These are phyloP conservation scores for Linum lewisii DNA, from an alignment of 345 rosid species.

Conservation along the genomic window DNA sequence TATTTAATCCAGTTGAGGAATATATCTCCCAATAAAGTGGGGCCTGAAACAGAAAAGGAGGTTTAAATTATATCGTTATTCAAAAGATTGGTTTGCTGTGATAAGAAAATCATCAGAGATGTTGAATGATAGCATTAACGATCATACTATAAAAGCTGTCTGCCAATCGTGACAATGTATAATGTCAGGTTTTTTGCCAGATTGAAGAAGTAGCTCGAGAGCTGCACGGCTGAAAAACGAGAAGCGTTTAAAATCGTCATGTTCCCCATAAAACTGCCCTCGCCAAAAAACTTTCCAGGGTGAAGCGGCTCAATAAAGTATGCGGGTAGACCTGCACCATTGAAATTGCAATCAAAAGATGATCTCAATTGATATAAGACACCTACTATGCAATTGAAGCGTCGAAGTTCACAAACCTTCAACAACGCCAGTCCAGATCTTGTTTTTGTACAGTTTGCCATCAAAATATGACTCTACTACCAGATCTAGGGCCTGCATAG, in stretches of 20 bases:
- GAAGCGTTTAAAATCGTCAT: slow-evolving; percentile 85
- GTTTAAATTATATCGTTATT: background rate
- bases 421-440: slow-evolving; percentile 82
- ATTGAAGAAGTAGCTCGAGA: slow-evolving; percentile 76
- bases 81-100: slow-evolving; percentile 12
- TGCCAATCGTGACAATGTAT: slow-evolving; percentile 87
- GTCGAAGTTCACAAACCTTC: slow-evolving; percentile 45
- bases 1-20: slow-evolving; percentile 80
- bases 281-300: slow-evolving; percentile 91
- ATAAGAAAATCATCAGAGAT: background rate
- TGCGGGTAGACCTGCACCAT: slow-evolving; percentile 77
- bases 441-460: slow-evolving; percentile 70
- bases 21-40: slow-evolving; percentile 94
- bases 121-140: slow-evolving; percentile 2
- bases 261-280: slow-evolving; percentile 84
- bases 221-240: slow-evolving; percentile 95
- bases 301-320: slow-evolving; percentile 95
- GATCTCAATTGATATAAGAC: slow-evolving; percentile 8
- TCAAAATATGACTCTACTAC: slow-evolving; percentile 77
- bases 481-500: slow-evolving; percentile 67
- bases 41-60: slow-evolving; percentile 41
- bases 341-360: slow-evolving; percentile 23
- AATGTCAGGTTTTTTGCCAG: slow-evolving; percentile 69
- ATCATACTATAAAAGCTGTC: slow-evolving; percentile 86
- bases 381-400: background rate